These are phyloP conservation scores for Carex parvula DNA, from an alignment of 176 grass and related monocot species.

Conservation along the genomic window DNA sequence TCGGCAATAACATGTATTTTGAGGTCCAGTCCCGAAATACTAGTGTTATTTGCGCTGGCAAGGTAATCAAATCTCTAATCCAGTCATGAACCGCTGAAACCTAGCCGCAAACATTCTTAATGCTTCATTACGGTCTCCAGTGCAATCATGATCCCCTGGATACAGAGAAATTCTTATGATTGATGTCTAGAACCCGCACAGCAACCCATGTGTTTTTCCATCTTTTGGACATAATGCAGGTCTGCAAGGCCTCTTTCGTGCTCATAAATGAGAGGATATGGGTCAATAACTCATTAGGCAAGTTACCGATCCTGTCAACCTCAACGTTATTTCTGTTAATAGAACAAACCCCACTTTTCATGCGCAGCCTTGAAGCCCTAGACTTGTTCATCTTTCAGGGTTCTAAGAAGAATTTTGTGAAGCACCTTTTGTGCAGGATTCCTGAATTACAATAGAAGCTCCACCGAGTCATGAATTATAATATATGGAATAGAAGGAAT, in stretches of 20 bases:
- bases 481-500: too few species aligned
- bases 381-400: background rate
- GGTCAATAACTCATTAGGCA: background rate
- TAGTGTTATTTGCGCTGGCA: constrained; percentile 69
- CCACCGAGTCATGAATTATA: background rate
- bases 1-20: constrained; percentile 78
- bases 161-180: too few species aligned
- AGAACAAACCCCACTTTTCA: too few species aligned
- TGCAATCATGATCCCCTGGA: too few species aligned
- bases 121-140: too few species aligned
- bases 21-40: constrained; percentile 87
- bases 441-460: background rate
- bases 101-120: too few species aligned
- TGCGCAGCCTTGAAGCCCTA: too few species aligned
- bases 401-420: background rate
- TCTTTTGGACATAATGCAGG: background rate
- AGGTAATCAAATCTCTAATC: constrained; percentile 35
- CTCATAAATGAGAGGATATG: background rate
- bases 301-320: background rate
- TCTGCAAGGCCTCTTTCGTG: background rate
- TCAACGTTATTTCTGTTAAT: background rate
- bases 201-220: background rate
- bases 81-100: too few species aligned
- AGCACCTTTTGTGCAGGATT: background rate
- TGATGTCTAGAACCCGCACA: too few species aligned